Conservation (phyloP, 2,329 filamentous ascomycete species). For the Penicillium griseofulvum region DNA sequence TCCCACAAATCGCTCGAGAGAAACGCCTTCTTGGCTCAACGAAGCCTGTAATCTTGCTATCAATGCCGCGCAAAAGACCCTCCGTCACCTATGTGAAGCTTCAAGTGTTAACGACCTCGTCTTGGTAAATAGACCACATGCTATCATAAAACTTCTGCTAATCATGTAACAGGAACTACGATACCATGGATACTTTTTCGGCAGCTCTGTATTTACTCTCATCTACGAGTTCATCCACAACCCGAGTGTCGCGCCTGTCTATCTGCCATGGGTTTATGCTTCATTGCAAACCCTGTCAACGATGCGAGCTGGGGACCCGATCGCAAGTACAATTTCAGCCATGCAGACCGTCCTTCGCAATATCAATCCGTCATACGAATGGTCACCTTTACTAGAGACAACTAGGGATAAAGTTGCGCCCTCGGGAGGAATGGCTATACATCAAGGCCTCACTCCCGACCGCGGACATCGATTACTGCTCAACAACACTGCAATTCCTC, state of each 20-base stretch:
- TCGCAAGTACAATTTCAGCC: conserved; percentile 29
- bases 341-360: conserved; percentile 35
- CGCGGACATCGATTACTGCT: neutral
- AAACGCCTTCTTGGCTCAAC: conserved; percentile 42
- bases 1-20: conserved; percentile 19
- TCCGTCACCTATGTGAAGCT: conserved; percentile 43
- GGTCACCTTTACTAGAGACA: conserved; percentile 11
- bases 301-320: conserved; percentile 35
- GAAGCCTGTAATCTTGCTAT: conserved; percentile 46
- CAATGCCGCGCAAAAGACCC: conserved; percentile 42
- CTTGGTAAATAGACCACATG: conserved; percentile 26
- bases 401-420: neutral
- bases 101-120: conserved; percentile 43
- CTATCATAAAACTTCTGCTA: neutral
- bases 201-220: conserved; percentile 43
- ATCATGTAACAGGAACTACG: conserved; percentile 39
- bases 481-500: neutral
- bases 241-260: conserved; percentile 34
- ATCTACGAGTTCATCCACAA: conserved; percentile 47
- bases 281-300: conserved; percentile 37
- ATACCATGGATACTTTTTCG: conserved; percentile 47
- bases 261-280: conserved; percentile 46
- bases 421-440: neutral
- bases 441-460: neutral
- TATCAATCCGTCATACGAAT: conserved; percentile 32